Evolutionary conservation across 1,284 basidiomycete species (phyloP), one percentile per base, ranked within the genome.

Genomic region (Ganoderma meredithae): DNA sequence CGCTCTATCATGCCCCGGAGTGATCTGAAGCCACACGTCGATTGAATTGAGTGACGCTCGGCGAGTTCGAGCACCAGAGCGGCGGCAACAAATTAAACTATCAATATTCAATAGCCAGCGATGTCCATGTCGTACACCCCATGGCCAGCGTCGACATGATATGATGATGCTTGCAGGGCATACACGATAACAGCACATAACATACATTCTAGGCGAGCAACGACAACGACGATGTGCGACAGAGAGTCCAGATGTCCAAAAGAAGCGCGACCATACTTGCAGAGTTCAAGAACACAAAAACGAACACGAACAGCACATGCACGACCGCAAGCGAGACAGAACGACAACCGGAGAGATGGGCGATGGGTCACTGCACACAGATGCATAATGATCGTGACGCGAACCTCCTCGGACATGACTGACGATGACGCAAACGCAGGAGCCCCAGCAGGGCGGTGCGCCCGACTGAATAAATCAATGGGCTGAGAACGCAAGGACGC

Each of bases 251-350:
- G 47, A 10, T 47, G 44, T 49, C 47, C 47, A 25, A 3, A 49
- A 49, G 47, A 49, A 49, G 22, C n/a, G 47, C 22, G 47, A 49
- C 25, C 22, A 49, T 31, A 55, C 52, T 47, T 22, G n/a, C 27
- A 55, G 52, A 55, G 52, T 27, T 33, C 17, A 33, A 55, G 52
- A 31, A 31, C 27, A 1, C 1, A 3, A 31, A 31, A 1, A 31
- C 2, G 27, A 31, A 31, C 27, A 31, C 1, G 27, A 33, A 55
- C 52, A 25, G 52, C 25, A 27, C 31, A n/a, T n/a, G 33, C 52
- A 19, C 52, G 27, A 55, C 52, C 13, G 52, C 52, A 55, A 55
- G 52, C 52, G 27, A 55, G 52, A 55, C 52, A 25, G 13, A 22
- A 55, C 25, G 31, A 55, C 31, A 33, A 33, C n/a, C n/a, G n/a